Conservation (phyloP, 208 protist species). For the Angomonas deanei region DNA sequence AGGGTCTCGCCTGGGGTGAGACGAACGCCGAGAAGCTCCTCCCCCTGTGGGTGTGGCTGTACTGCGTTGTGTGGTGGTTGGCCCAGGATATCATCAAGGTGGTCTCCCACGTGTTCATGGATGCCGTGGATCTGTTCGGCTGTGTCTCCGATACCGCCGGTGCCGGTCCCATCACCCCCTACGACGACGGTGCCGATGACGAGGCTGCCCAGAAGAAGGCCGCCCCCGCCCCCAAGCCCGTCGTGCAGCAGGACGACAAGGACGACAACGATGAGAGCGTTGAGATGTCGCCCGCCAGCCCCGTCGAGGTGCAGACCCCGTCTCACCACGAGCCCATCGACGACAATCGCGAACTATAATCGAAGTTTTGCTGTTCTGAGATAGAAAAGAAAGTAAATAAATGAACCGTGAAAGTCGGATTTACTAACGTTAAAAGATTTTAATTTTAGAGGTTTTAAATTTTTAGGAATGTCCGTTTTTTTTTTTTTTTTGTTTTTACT, state of each 20-base stretch:
- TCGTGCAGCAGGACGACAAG: slow-evolving; percentile 1
- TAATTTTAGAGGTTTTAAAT: slow-evolving; percentile 5
- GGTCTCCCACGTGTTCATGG: slow-evolving; percentile 53
- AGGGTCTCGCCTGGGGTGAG: slow-evolving; percentile 67
- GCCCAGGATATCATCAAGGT: slow-evolving; percentile 85
- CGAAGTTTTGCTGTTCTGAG: slow-evolving; percentile 74
- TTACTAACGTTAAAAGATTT: slow-evolving; percentile 4
- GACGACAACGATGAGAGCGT: not conserved
- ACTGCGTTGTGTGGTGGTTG: slow-evolving; percentile 90
- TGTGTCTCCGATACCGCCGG: slow-evolving; percentile 40
- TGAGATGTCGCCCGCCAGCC: slow-evolving; percentile 12
- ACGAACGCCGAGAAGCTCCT: slow-evolving; percentile 43
- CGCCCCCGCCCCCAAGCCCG: not conserved
- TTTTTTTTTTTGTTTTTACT: slow-evolving; percentile 3
- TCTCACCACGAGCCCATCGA: slow-evolving; percentile 9
- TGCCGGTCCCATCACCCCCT: slow-evolving; percentile 31
- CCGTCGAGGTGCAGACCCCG: slow-evolving; percentile 10
- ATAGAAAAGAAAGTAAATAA: slow-evolving; percentile 1
- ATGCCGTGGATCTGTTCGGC: slow-evolving; percentile 66
- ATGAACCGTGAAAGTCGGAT: not conserved
- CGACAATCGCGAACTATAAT: slow-evolving; percentile 5
- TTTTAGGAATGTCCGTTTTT: slow-evolving; percentile 1
- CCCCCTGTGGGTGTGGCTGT: slow-evolving; percentile 87
- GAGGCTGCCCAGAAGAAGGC: not conserved
- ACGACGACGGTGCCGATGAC: slow-evolving; percentile 13